phyloP scores from a whole-genome alignment of 164 flowering plant species.

The Stephania japonica region DNA sequence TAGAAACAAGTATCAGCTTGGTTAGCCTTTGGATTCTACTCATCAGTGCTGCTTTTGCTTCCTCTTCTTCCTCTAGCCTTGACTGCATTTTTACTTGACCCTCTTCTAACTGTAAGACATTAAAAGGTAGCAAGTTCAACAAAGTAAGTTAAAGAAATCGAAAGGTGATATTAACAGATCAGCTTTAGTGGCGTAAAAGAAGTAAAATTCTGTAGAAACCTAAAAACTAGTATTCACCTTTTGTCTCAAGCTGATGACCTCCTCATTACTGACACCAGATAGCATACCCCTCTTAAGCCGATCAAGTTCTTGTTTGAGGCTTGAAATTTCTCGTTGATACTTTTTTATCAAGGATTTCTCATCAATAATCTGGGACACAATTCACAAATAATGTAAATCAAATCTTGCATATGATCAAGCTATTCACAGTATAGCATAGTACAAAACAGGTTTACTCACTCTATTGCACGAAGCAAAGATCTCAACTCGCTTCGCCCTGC shows the following conservation, averaged over 20 bases:
- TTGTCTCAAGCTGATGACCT: conserved; percentile 74
- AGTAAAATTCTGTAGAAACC: not conserved
- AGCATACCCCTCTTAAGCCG: conserved; percentile 82
- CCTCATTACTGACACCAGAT: conserved; percentile 77
- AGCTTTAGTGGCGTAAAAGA: not conserved
- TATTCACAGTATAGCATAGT: not conserved
- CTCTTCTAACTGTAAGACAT: conserved; percentile 68
- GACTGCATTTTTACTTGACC: conserved; percentile 99
- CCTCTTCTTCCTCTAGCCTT: conserved; percentile 97
- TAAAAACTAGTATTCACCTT: conserved; percentile 38
- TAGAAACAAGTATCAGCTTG: conserved; percentile 93
- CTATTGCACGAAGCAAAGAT: conserved; percentile 95
- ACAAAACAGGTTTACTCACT: conserved; percentile 46
- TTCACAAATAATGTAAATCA: not conserved
- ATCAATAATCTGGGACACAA: conserved; percentile 72
- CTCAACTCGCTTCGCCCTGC: conserved; percentile 93
- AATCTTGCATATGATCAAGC: not conserved
- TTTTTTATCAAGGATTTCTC: conserved; percentile 97
- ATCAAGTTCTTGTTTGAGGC: conserved; percentile 81
- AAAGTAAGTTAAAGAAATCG: not conserved
- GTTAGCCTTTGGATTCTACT: conserved; percentile 97
- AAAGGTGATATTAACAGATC: not conserved
- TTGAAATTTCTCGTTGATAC: conserved; percentile 89
- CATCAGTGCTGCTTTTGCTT: conserved; percentile 96
- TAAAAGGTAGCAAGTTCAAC: not conserved